These are phyloP conservation scores for Sarocladium oryzae DNA, from an alignment of 2,329 filamentous ascomycete genomes.

Conservation along the genomic window DNA sequence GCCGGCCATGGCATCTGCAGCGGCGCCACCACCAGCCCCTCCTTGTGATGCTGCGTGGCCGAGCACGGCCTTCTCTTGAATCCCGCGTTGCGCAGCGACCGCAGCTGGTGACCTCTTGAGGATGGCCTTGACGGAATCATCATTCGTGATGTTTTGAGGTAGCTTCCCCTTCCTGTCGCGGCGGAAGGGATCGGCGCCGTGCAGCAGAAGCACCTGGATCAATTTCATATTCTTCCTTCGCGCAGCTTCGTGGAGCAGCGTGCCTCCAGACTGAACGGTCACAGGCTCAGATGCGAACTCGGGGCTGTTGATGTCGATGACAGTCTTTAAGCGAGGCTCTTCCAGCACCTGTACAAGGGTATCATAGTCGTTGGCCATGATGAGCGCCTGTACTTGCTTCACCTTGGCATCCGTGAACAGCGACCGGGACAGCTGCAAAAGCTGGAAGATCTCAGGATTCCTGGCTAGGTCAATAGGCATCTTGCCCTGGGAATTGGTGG, in stretches of 20 bases:
- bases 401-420: slow-evolving; percentile 85
- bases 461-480: slow-evolving; percentile 82
- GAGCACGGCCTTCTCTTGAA: slow-evolving; percentile 94
- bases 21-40: slow-evolving; percentile 42
- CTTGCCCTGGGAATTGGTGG: slow-evolving; percentile 78
- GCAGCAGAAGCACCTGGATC: slow-evolving; percentile 83
- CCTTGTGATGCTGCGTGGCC: slow-evolving; percentile 59
- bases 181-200: slow-evolving; percentile 92
- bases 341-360: slow-evolving; percentile 72
- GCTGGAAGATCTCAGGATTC: slow-evolving; percentile 91
- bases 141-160: slow-evolving; percentile 92
- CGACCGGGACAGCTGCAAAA: slow-evolving; percentile 82
- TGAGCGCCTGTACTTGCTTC: slow-evolving; percentile 73
- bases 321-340: slow-evolving; percentile 77
- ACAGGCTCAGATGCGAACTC: slow-evolving; percentile 77
- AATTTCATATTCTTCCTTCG: slow-evolving; percentile 79
- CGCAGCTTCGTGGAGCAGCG: slow-evolving; percentile 86
- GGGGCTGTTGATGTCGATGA: slow-evolving; percentile 85
- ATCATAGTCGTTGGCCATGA: slow-evolving; percentile 67
- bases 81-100: slow-evolving; percentile 86
- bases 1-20: slow-evolving; percentile 59
- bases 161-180: slow-evolving; percentile 93
- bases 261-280: slow-evolving; percentile 80
- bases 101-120: slow-evolving; percentile 92
- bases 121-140: slow-evolving; percentile 81